Percentiles rank a stretch among this genome's conserved stretches.
These are phyloP conservation scores for Babesia gibsoni DNA, from an alignment of 169 alveolate genomes.

Conservation along the genomic window DNA sequence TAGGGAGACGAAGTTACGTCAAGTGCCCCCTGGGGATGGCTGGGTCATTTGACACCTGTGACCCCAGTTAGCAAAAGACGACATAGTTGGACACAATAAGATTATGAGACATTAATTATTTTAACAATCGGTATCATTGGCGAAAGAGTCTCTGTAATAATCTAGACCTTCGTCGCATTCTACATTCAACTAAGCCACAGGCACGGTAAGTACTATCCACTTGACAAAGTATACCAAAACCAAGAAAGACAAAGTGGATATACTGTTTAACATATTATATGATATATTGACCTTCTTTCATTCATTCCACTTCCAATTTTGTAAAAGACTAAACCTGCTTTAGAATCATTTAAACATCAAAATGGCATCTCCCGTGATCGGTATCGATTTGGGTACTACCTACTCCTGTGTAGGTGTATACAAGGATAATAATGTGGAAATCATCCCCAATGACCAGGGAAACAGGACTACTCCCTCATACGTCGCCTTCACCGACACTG, in stretches of 20 bases:
- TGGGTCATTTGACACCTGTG: constrained; percentile 33
- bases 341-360: constrained; percentile 6
- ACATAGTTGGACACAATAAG: not conserved
- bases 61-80: constrained; percentile 21
- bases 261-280: too few relatives aligned
- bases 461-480: constrained; percentile 98
- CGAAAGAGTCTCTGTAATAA: not conserved
- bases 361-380: constrained; percentile 80
- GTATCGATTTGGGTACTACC: constrained; percentile 96
- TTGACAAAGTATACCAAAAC: too few relatives aligned
- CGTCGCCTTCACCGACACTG: constrained; percentile 97
- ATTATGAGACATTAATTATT: not conserved
- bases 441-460: constrained; percentile 98
- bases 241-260: too few relatives aligned
- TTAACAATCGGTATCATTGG: not conserved
- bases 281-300: too few relatives aligned
- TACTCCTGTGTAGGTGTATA: constrained; percentile 95
- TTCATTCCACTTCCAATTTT: not conserved
- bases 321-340: not conserved
- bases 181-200: too few relatives aligned
- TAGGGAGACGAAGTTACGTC: too few relatives aligned
- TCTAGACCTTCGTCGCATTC: not conserved
- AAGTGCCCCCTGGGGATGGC: constrained; percentile 44
- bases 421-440: constrained; percentile 93
- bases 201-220: too few relatives aligned